Base-by-base conservation (phyloP, 306 rosid genomes). In the Acacia acuminata region DNA sequence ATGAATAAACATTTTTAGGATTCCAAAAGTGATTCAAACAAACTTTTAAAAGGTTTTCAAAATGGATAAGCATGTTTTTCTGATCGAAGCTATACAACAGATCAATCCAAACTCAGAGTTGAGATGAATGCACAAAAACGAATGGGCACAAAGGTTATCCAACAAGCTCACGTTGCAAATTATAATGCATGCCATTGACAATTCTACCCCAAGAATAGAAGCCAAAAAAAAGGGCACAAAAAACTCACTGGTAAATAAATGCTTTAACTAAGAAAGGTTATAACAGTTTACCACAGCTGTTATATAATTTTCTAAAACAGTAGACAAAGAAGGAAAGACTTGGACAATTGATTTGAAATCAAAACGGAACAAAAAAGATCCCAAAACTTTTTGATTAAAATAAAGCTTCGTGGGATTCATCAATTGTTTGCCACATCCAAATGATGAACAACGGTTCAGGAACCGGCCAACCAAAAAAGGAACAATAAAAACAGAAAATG, bases 301-400 rank as follows among this genome's bases (percentile, higher is more conserved):
- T 48, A 67, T 50, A 78, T 50, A 67, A 66, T 64, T 48, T 78
- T 36, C 75, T 25, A 36, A 71, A 36, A 67, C 45, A 17, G 47
- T 40, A 53, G n/a, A 69, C 43, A 55, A 43, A 68, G 34, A 38
- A 17, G 22, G 45, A 11, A 43, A 25, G 34, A 42, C 70, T 53
- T 61, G 10, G 47, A 36, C 20, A 32, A 58, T 63, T 2, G 75
- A 77, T 19, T 71, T 25, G 24, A 44, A 68, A 82, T 36, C 43
- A 19, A 77, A 44, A 67, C 65, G n/a, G 22, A 82, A 82, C 20
- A 7, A 60, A 3, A 64, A 71, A 60, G 77, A 48, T 8, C 14
- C 14, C 36, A 1, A 56, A 67, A 11, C 20, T 15, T 42, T 27
- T n/a, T 16, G 32, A 42, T 3, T n/a, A 17, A 48, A 30, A 48